Conservation (phyloP, 164 flowering plant species). For the Magnolia sinica region DNA sequence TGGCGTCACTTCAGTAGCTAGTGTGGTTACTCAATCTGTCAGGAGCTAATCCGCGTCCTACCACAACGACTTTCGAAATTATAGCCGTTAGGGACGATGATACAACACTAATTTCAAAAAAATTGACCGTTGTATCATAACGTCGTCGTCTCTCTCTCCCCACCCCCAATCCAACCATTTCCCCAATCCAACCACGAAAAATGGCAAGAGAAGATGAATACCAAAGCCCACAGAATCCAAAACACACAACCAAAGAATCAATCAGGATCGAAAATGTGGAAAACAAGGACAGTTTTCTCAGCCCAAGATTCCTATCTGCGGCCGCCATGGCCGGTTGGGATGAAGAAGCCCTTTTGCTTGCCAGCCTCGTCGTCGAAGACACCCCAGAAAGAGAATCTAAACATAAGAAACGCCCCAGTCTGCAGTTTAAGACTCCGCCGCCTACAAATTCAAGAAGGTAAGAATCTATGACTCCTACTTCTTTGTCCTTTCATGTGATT, state of each 20-base stretch:
- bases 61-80: no score
- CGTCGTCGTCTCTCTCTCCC: slow-evolving; percentile 7
- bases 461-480: background rate
- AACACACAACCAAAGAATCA: slow-evolving; percentile 6
- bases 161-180: no score
- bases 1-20: no score
- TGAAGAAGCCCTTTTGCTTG: slow-evolving; percentile 73
- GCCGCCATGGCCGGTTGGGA: slow-evolving; percentile 96
- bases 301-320: slow-evolving; percentile 74
- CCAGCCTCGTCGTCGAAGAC: slow-evolving; percentile 71
- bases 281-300: slow-evolving; percentile 37
- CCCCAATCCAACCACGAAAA: slow-evolving; percentile 6
- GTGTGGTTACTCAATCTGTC: no score
- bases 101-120: slow-evolving; percentile 9
- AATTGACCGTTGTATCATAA: slow-evolving; percentile 32
- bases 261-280: slow-evolving; percentile 13
- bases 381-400: slow-evolving; percentile 65
- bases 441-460: slow-evolving; percentile 66
- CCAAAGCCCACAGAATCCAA: slow-evolving; percentile 23
- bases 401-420: slow-evolving; percentile 44
- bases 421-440: slow-evolving; percentile 43
- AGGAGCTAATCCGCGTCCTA: no score
- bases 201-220: slow-evolving; percentile 10
- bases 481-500: background rate
- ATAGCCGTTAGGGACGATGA: no score